Evolutionary conservation across 2,329 filamentous ascomycete genomes (phyloP).

Genomic region (Fusarium keratoplasticum): DNA sequence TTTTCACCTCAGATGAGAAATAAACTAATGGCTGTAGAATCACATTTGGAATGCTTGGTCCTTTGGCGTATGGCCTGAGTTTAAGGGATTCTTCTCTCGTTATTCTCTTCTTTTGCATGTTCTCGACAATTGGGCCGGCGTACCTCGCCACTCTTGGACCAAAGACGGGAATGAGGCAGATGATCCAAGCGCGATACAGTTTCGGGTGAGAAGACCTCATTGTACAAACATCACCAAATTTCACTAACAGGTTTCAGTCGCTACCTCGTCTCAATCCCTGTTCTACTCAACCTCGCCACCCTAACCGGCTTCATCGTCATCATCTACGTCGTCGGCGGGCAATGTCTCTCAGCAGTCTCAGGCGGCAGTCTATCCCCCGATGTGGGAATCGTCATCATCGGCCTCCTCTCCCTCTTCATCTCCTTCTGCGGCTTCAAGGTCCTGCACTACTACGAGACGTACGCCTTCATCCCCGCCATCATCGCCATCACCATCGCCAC

Average conservation of each 20-base stretch:
- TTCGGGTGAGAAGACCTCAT: slow-evolving; percentile 59
- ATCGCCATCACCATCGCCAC: slow-evolving; percentile 66
- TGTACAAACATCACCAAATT: not conserved
- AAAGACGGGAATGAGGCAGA: slow-evolving; percentile 73
- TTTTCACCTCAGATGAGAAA: not conserved
- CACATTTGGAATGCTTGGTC: slow-evolving; percentile 73
- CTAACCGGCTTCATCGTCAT: slow-evolving; percentile 73
- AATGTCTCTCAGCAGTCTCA: slow-evolving; percentile 67
- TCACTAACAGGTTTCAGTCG: slow-evolving; percentile 49
- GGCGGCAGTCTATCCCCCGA: slow-evolving; percentile 61
- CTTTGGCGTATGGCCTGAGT: slow-evolving; percentile 63
- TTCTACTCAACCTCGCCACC: slow-evolving; percentile 72
- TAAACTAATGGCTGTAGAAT: slow-evolving; percentile 54
- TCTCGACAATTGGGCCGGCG: slow-evolving; percentile 65
- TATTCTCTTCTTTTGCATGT: slow-evolving; percentile 72
- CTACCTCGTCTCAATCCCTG: slow-evolving; percentile 69
- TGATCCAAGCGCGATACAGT: slow-evolving; percentile 72
- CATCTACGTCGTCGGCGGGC: slow-evolving; percentile 70
- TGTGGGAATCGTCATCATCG: slow-evolving; percentile 71
- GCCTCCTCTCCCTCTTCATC: slow-evolving; percentile 66
- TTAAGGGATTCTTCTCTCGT: slow-evolving; percentile 68
- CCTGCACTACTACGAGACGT: slow-evolving; percentile 69
- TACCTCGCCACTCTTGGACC: slow-evolving; percentile 70
- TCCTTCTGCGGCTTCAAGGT: slow-evolving; percentile 71
- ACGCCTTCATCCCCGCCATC: slow-evolving; percentile 67